Conservation (phyloP, 148 eudicot species). For the Suaeda aralocaspica region DNA sequence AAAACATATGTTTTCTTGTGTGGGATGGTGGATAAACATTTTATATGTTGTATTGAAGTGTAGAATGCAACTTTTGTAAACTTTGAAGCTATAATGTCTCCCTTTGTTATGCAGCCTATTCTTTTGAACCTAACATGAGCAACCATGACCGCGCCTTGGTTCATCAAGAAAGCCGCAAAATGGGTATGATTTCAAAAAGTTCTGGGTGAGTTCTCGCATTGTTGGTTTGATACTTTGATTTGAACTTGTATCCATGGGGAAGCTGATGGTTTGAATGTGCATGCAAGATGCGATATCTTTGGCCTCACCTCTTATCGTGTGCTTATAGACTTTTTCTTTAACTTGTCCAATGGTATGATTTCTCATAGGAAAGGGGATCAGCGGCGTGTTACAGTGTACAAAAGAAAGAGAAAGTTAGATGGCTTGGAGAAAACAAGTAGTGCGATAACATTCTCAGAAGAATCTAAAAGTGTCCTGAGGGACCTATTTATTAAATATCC, state of each 20-base stretch:
- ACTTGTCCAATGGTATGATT: slow-evolving; percentile 3
- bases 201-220: slow-evolving; percentile 51
- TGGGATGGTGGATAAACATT: no score
- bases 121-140: slow-evolving; percentile 50
- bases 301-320: not conserved
- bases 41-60: no score
- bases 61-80: no score
- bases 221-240: not conserved
- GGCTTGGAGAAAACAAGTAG: slow-evolving; percentile 26
- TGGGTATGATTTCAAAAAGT: slow-evolving; percentile 77
- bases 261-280: not conserved
- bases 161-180: slow-evolving; percentile 47
- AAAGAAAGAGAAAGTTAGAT: slow-evolving; percentile 30
- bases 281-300: slow-evolving; percentile 5
- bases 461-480: slow-evolving; percentile 48
- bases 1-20: no score
- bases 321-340: not conserved
- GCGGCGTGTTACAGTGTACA: slow-evolving; percentile 55
- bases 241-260: not conserved
- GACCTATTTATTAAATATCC: slow-evolving; percentile 71
- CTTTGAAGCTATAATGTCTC: not conserved
- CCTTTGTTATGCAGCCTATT: slow-evolving; percentile 46
- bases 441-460: slow-evolving; percentile 54
- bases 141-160: slow-evolving; percentile 63
- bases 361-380: slow-evolving; percentile 47